Evolutionary conservation across 495 filamentous ascomycete species (phyloP), one percentile per base, ranked within the genome.

Genomic region (Amphirosellinia nigrospora): DNA sequence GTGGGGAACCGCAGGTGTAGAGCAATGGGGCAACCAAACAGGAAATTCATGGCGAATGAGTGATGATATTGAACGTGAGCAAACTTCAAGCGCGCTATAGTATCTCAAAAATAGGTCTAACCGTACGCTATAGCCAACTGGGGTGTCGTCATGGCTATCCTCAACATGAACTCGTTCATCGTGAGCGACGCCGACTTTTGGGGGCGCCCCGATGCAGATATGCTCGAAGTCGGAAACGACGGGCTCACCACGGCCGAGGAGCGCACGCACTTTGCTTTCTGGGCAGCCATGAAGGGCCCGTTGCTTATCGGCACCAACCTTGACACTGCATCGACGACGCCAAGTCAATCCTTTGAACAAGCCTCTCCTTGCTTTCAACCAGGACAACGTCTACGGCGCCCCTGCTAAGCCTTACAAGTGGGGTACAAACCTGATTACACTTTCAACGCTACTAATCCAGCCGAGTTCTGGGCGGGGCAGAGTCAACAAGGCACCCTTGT

Each of bases 191-290:
- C 80, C 28, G 77, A 84, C 32, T 88, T 87, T 78, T 87, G 82
- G 78, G 86, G 84, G 38, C 81, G 84, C 64, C 86, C 87, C 8
- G 90, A 92, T 70, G 78, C 85, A 5, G 90, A 93, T 73, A 91
- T 91, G 90, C 83, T 92, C 0, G 90, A 92, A 71, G 82, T 92
- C 38, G 89, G 90, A 10, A 91, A 91, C 71, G 87, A 85, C 7
- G 79, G 82, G 5, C 78, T 92, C 53, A 89, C 83, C 4, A 67
- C 82, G 2, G 81, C 75, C 3, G 80, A 85, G 77, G 71, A 74
- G 34, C 75, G 81, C 30, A 73, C 79, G 10, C 84, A 87, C 72
- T 83, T 85, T 60, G 80, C 80, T 30, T 70, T 79, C 64, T 81
- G 77, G 82, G 78, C 72, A 15, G 63, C 62, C 0, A 67, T 71